Base-by-base conservation (phyloP, 371 early-diverging fungal genomes). In the Mortierella sp. region DNA sequence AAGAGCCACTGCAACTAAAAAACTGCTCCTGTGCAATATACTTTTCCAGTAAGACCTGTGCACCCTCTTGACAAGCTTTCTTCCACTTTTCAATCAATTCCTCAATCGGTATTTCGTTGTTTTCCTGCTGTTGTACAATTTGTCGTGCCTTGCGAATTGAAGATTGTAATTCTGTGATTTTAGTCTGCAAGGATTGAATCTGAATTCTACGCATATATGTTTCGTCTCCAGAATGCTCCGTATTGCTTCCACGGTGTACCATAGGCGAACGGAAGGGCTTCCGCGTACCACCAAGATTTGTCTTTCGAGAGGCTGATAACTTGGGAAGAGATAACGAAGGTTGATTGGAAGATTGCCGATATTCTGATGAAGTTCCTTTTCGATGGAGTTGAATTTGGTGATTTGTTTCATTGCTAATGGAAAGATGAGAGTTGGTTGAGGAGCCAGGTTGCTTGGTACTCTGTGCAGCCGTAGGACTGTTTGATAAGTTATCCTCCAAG, bases 71-170 rank as follows among this genome's bases (percentile, higher is more conserved):
- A 37, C 81, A 71, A 12, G 59, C 81, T 19, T 51, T 70, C n/a
- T 54, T 57, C 81, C 81, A 80, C 58, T 71, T 80, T 19, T 58
- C 72, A n/a, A 65, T 75, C 53, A 80, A 57, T 0, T 70, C 81
- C 23, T 61, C 49, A 17, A 80, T 56, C 6, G 81, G 68, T 9
- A 29, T 42, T 17, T 70, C 75, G 22, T 40, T 61, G 10, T 40
- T 64, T 45, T 80, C 64, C 37, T 75, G 75, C 32, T 66, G 60
- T 2, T 63, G 66, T 19, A 75, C 8, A 10, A 75, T 66, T 32
- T 64, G 66, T 57, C 56, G 34, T 1, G 66, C 71, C 5, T 75
- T 80, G 5, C 81, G 75, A 22, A 80, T 75, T 2, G 71, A 68
- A 1, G 81, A 70, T 53, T 68, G 63, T 23, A 80, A 40, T 13